Base-by-base conservation (phyloP, 495 filamentous ascomycete genomes). In the Penicillium goetzii region DNA sequence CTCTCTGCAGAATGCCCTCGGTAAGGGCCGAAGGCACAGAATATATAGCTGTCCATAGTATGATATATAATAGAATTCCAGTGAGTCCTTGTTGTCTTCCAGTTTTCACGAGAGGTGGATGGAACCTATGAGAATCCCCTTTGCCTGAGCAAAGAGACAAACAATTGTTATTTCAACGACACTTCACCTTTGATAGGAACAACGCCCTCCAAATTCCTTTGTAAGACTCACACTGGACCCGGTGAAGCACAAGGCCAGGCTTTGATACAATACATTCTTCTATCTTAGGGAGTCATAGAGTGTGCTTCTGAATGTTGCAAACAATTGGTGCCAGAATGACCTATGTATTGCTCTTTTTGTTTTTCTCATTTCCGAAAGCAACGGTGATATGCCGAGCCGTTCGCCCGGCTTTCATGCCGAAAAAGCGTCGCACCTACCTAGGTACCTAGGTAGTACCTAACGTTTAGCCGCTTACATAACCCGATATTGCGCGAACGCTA, bases 401-500 rank as follows among this genome's bases (percentile, higher is more conserved):
- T 60, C 62, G n/a, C n/a, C n/a, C n/a, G 62, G 62, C 26, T 14
- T 19, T 56, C 60, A 64, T 38, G 21, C 62, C 62, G 30, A 28
- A 53, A 11, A 50, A 32, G 26, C 55, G 32, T 10, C 33, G 30
- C 59, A n/a, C n/a, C n/a, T n/a, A n/a, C n/a, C n/a, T n/a, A n/a
- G n/a, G n/a, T n/a, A n/a, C n/a, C n/a, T n/a, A n/a, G n/a, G n/a
- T n/a, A n/a, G n/a, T n/a, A n/a, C n/a, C n/a, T n/a, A 62, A 47
- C 47, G 11, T 36, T 55, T 47, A 63, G 47, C 58, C 60, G 63
- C 61, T 69, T 66, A 66, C 60, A 61, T 66, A 66, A 66, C 58
- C 56, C 57, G 23, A 58, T 55, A 72, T 66, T 65, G 68, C 65
- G 68, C 68, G 64, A 72, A 47, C 23, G 21, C 21, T 15, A 56